A percentile compares a stretch with the other conserved stretches of the same genome.
phyloP scores from a whole-genome alignment of 164 flowering plant genomes.

The Nymphaea thermarum region DNA sequence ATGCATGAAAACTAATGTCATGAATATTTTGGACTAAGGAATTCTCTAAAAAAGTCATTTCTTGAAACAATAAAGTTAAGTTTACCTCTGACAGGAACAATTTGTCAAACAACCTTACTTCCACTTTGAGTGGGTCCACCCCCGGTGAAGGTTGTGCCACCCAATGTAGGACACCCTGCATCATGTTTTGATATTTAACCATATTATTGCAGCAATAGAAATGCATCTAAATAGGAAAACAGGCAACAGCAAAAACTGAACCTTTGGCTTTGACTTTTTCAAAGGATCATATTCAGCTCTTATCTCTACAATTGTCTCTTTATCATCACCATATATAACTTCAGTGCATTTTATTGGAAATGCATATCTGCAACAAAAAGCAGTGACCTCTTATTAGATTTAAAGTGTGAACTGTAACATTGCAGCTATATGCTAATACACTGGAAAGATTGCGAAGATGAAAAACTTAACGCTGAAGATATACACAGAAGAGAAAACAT shows the following conservation, averaged over 20 bases:
- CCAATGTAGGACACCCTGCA: conserved; percentile 96
- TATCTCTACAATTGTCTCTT: conserved; percentile 64
- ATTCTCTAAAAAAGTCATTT: neutral
- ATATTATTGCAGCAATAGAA: neutral
- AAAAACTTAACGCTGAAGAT: neutral
- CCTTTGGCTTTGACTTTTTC: conserved; percentile 88
- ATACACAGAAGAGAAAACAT: too few species aligned
- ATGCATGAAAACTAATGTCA: conserved; percentile 1
- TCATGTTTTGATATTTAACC: conserved; percentile 1
- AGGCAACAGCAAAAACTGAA: conserved; percentile 5
- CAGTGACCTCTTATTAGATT: neutral
- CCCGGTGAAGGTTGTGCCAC: conserved; percentile 81
- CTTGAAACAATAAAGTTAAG: neutral
- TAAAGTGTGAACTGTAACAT: too few species aligned
- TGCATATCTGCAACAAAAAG: conserved; percentile 52
- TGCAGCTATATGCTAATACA: too few species aligned
- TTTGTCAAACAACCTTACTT: conserved; percentile 83
- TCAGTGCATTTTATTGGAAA: conserved; percentile 93
- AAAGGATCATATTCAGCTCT: conserved; percentile 82
- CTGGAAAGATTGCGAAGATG: neutral
- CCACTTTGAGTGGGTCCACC: conserved; percentile 69
- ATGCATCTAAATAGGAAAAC: neutral
- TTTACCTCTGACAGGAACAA: conserved; percentile 78
- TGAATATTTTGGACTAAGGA: neutral
- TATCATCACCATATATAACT: conserved; percentile 63